Conservation (phyloP, 2,329 filamentous ascomycete species). For the Sarocladiaceae sp. region DNA sequence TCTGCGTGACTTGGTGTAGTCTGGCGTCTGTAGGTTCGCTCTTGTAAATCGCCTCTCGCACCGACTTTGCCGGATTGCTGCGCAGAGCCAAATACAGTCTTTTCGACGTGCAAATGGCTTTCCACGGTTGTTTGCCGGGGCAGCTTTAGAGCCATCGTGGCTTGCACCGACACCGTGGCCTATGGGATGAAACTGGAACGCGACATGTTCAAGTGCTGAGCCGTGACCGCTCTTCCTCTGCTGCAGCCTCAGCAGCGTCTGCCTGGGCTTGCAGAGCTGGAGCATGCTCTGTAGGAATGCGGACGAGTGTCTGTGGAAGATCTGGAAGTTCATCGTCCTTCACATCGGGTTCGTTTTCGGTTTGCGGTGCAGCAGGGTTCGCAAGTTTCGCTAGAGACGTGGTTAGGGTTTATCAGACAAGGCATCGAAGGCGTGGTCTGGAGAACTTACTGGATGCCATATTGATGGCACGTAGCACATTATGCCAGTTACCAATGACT, state of each 20-base stretch:
- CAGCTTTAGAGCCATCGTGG: no score
- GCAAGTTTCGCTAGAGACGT: slow-evolving; percentile 57
- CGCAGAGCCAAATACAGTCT: no score
- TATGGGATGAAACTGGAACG: no score
- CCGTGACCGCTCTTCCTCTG: slow-evolving; percentile 29
- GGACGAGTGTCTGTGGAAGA: slow-evolving; percentile 74
- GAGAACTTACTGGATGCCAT: slow-evolving; percentile 70
- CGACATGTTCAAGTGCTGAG: slow-evolving; percentile 7
- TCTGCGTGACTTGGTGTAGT: no score
- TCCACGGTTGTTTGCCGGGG: no score
- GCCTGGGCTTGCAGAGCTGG: slow-evolving; percentile 56
- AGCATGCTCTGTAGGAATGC: slow-evolving; percentile 76
- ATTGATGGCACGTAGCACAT: slow-evolving; percentile 74
- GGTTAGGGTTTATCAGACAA: background rate
- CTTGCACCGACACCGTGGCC: no score
- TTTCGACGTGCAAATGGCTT: no score
- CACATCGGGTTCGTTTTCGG: slow-evolving; percentile 32
- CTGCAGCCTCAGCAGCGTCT: slow-evolving; percentile 40
- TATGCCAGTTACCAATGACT: slow-evolving; percentile 85
- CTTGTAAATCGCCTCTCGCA: no score
- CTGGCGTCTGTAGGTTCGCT: no score
- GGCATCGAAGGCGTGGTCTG: background rate
- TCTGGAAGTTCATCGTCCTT: slow-evolving; percentile 35
- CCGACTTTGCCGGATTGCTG: no score
- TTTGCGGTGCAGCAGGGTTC: slow-evolving; percentile 40